Evolutionary conservation across 345 rosid genomes (phyloP).

Genomic region (Salix suchowensis): DNA sequence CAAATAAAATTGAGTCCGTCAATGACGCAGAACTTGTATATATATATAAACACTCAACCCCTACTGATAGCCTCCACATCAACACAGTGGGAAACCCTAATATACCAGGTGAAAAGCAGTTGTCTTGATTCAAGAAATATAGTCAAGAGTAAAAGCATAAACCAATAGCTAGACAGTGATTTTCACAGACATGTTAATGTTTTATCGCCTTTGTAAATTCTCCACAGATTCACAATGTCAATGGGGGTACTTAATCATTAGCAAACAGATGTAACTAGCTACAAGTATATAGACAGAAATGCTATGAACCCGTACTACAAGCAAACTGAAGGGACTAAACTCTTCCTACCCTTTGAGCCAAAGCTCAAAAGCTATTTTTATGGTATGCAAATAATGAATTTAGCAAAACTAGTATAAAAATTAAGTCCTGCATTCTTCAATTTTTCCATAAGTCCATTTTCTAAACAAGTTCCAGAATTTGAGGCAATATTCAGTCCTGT

Average conservation of each 20-base stretch:
- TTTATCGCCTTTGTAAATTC: not conserved
- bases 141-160: not conserved
- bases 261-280: not conserved
- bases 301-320: not conserved
- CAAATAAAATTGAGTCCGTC: not conserved
- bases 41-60: not conserved
- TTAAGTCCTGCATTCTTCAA: not conserved
- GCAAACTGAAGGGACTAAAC: not conserved
- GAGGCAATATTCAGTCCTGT: not conserved
- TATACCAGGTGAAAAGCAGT: not conserved
- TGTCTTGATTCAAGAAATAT: not conserved
- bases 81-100: not conserved
- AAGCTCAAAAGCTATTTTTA: not conserved
- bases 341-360: not conserved
- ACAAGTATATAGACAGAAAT: not conserved
- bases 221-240: not conserved
- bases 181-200: conserved; percentile 2
- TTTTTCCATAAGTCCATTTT: not conserved
- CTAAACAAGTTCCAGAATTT: not conserved
- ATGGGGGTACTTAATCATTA: not conserved
- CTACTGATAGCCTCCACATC: not conserved
- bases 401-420: not conserved
- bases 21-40: not conserved
- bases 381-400: not conserved
- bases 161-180: not conserved